Conservation (phyloP, 257 asterid genomes). For the Solanum bulbocastanum region DNA sequence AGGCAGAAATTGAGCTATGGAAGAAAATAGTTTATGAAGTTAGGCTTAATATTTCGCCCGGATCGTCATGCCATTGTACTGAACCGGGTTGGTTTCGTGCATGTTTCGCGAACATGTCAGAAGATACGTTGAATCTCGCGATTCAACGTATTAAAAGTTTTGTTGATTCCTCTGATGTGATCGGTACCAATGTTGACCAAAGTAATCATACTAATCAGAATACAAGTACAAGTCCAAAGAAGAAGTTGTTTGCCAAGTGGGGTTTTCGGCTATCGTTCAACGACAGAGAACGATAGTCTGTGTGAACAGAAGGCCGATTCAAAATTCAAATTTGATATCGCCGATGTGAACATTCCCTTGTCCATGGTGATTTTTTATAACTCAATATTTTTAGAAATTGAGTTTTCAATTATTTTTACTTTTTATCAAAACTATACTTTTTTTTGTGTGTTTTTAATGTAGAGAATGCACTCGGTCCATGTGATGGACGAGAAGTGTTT, state of each 20-base stretch:
- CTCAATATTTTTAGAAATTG: background rate
- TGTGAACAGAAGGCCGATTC: background rate
- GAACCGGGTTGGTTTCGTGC: constrained; percentile 3
- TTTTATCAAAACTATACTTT: background rate
- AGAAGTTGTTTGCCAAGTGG: background rate
- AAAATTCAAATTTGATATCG: background rate
- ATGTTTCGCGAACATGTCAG: background rate
- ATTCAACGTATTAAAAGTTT: background rate
- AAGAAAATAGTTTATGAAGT: background rate
- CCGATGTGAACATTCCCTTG: background rate
- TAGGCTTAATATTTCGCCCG: background rate
- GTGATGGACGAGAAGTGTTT: background rate
- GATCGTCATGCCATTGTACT: constrained; percentile 1
- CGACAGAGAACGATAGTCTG: background rate
- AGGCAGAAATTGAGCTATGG: constrained; percentile 1
- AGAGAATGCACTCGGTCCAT: background rate
- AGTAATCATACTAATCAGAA: background rate
- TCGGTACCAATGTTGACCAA: background rate
- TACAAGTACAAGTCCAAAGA: background rate
- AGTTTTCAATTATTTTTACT: background rate
- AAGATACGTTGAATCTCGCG: background rate
- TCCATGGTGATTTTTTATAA: background rate
- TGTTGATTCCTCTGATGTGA: background rate
- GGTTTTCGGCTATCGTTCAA: constrained; percentile 1
- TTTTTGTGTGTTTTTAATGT: background rate